Percentiles rank a stretch among this genome's conserved stretches.
These are phyloP conservation scores for Ogataea dorogensis DNA, from an alignment of 805 yeast species.

Conservation along the genomic window DNA sequence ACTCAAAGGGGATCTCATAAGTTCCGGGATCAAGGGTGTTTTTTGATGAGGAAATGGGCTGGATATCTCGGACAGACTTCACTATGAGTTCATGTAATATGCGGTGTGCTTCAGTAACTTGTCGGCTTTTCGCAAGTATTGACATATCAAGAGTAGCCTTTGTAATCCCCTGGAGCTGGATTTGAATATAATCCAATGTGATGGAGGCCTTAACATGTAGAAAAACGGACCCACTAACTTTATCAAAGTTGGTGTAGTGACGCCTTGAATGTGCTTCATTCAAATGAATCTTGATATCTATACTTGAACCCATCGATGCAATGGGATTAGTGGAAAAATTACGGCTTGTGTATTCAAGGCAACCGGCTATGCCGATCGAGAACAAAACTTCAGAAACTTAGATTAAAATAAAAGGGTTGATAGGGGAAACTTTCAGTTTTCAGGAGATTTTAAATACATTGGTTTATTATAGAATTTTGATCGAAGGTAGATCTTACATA, in stretches of 20 bases:
- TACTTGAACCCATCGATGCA: slow-evolving; percentile 10
- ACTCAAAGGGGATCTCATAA: slow-evolving; percentile 49
- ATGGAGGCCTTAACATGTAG: slow-evolving; percentile 41
- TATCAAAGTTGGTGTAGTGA: slow-evolving; percentile 47
- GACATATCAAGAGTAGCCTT: slow-evolving; percentile 35
- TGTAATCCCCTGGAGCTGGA: slow-evolving; percentile 51
- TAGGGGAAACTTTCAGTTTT: too few relatives aligned
- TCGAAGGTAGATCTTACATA: too few relatives aligned
- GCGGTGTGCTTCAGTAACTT: neutral
- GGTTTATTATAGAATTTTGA: too few relatives aligned
- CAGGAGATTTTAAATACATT: too few relatives aligned
- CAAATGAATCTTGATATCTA: slow-evolving; percentile 18
- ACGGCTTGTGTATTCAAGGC: too few relatives aligned
- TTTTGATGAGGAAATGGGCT: neutral
- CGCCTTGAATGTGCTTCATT: slow-evolving; percentile 34
- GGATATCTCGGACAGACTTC: slow-evolving; percentile 1
- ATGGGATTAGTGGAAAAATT: too few relatives aligned
- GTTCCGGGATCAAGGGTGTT: slow-evolving; percentile 49
- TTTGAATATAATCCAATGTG: slow-evolving; percentile 46
- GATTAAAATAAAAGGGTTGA: neutral
- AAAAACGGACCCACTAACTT: slow-evolving; percentile 40
- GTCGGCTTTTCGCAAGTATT: neutral
- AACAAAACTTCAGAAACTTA: neutral
- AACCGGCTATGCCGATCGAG: neutral
- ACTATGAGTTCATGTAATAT: slow-evolving; percentile 1